Percentiles rank a stretch among this genome's conserved stretches.
Conservation (phyloP, 306 rosid genomes). For the Cicer chorassanicum region DNA sequence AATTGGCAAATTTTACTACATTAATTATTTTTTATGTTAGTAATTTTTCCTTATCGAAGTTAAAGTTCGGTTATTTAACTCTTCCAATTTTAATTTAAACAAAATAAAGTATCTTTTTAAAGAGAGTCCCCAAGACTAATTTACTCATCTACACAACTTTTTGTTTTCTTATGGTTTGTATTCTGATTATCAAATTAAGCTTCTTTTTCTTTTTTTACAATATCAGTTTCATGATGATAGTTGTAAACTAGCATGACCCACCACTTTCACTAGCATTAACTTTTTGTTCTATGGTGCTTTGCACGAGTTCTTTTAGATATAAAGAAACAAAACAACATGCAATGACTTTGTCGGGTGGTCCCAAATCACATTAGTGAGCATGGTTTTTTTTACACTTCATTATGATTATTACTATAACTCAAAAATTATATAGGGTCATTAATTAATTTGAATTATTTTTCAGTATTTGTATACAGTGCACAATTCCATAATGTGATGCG, state of each 20-base stretch:
- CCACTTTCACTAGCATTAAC: conserved; percentile 40
- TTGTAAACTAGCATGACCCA: conserved; percentile 47
- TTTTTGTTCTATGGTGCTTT: conserved; percentile 35
- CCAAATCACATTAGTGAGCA: conserved; percentile 34
- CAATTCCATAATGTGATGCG: conserved; percentile 84
- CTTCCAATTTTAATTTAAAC: too few relatives aligned
- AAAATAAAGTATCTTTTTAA: not conserved
- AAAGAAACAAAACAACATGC: conserved; percentile 39
- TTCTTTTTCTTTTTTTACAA: not conserved
- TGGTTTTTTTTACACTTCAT: conserved; percentile 16
- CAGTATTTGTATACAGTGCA: conserved; percentile 72
- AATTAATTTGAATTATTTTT: not conserved
- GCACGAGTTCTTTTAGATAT: conserved; percentile 22
- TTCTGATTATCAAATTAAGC: not conserved
- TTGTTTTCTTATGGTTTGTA: conserved; percentile 7
- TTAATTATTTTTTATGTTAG: too few relatives aligned
- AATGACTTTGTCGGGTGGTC: conserved; percentile 42
- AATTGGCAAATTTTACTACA: too few relatives aligned
- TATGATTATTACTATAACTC: conserved; percentile 10
- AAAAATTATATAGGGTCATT: not conserved
- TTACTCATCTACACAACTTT: not conserved
- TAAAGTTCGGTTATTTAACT: too few relatives aligned
- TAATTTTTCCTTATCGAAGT: too few relatives aligned
- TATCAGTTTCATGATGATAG: conserved; percentile 38
- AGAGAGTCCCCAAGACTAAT: conserved; percentile 29